Base-by-base conservation (phyloP, 208 protist species). In the Wallacemonas sp. region DNA sequence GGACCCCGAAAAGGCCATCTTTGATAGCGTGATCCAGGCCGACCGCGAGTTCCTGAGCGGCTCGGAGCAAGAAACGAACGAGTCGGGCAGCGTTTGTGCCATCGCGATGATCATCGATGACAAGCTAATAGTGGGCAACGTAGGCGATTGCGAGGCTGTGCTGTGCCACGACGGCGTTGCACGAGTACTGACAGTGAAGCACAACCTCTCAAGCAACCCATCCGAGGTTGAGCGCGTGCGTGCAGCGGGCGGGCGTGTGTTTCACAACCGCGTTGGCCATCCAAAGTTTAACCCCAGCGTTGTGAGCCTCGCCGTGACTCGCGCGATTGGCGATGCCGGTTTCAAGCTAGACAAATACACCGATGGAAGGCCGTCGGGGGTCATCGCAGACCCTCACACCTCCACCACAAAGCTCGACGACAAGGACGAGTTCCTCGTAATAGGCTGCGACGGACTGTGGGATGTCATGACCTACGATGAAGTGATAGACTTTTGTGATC, bases 321-420 rank as follows among this genome's bases (percentile, higher is more conserved):
- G 97, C 32, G 94, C 96, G 19, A 93, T 99, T 61, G 97, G 97
- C n/a, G 97, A 99, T 76, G 94, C 95, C 29, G 83, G 76, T 23
- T 98, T 98, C 70, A 96, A 96, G 72, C 72, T 93, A 56, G 80
- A 82, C 14, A 78, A 89, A 62, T 92, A 87, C 71, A 92, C 90
- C 2, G 82, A 92, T 60, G 88, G 84, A 12, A 91, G 90, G 64
- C 80, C 78, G 5, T 93, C 86, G 12, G 87, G 84, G 9, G 79
- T 96, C 34, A 94, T 92, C 49, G 83, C 84, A 6, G 80, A 83
- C 27, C 88, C 90, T 14, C 76, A 89, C 69, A 88, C 81, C 21
- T 75, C 47, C 9, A 79, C 84, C 23, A 87, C 75, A 9, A 77
- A 79, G 36, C 78, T 94, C 21, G 88, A 80, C 19, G 73, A 81